phyloP scores from a whole-genome alignment of 1,139 yeast species.

The Kodamaea ohmeri region DNA sequence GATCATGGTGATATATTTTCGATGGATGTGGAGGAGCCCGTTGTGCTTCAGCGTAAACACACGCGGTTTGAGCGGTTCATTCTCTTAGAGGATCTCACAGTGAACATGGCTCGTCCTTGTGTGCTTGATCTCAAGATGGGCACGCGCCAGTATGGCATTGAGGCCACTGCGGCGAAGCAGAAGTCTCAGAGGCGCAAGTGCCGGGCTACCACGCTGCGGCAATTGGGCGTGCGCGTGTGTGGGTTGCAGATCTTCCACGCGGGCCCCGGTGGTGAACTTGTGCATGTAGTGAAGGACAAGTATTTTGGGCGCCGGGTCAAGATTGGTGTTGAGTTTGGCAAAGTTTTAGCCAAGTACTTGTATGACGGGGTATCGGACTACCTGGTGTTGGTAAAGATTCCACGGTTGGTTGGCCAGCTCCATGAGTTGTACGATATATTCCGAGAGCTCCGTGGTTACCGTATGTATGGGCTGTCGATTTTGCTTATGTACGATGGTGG shows the following conservation, averaged over 20 bases:
- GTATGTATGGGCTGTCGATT: constrained; percentile 89
- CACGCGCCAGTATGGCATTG: constrained; percentile 96
- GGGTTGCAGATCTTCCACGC: constrained; percentile 64
- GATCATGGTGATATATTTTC: constrained; percentile 24
- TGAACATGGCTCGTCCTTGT: constrained; percentile 79
- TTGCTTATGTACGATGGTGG: constrained; percentile 83
- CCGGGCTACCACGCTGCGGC: constrained; percentile 71
- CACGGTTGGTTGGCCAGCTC: constrained; percentile 59
- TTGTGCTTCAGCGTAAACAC: constrained; percentile 29
- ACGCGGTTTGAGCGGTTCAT: constrained; percentile 76
- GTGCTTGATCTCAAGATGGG: constrained; percentile 98
- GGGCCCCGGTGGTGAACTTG: constrained; percentile 16
- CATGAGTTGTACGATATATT: constrained; percentile 57
- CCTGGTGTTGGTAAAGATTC: constrained; percentile 68
- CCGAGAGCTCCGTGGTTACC: constrained; percentile 62
- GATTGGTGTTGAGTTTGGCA: constrained; percentile 74
- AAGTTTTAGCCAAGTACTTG: constrained; percentile 69
- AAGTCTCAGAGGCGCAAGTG: constrained; percentile 82
- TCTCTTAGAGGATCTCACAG: constrained; percentile 86
- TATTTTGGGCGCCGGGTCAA: constrained; percentile 82
- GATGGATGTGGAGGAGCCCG: constrained; percentile 27
- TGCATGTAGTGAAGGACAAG: constrained; percentile 18
- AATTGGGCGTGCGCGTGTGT: constrained; percentile 88
- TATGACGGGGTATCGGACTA: constrained; percentile 65
- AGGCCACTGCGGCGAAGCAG: constrained; percentile 72